Conservation (phyloP, 352 stramenopile genomes). For the Globisporangium recalcitrans region DNA sequence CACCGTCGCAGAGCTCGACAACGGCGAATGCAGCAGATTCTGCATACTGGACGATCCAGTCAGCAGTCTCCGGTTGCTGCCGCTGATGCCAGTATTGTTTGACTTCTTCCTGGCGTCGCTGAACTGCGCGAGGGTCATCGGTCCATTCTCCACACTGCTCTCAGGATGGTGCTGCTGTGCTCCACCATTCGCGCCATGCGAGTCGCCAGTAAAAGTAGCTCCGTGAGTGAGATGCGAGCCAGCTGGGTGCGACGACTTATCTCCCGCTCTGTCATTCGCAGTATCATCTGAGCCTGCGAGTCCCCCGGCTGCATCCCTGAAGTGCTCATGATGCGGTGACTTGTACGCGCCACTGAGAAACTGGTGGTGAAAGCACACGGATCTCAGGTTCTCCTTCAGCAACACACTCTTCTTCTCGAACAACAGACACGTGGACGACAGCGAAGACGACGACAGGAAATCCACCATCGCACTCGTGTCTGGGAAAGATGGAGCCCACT, state of each 20-base stretch:
- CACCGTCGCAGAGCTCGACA: conserved; percentile 10
- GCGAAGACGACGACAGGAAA: conserved; percentile 23
- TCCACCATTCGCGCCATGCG: background rate
- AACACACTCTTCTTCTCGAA: conserved; percentile 37
- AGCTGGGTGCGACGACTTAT: background rate
- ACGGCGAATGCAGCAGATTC: background rate
- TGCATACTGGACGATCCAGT: conserved; percentile 16
- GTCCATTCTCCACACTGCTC: conserved; percentile 15
- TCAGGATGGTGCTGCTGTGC: background rate
- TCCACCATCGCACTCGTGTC: conserved; percentile 32
- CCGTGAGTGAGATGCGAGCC: background rate
- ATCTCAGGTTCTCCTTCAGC: conserved; percentile 25
- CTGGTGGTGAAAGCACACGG: conserved; percentile 27
- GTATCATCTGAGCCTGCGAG: background rate
- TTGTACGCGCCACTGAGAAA: conserved; percentile 19
- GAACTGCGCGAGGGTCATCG: conserved; percentile 34
- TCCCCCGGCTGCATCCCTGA: background rate
- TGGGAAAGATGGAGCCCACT: conserved; percentile 40
- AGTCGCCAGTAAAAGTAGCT: background rate
- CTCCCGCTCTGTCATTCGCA: background rate
- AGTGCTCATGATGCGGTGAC: background rate
- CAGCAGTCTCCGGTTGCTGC: conserved; percentile 11
- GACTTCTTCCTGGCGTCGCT: conserved; percentile 25
- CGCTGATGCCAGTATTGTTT: conserved; percentile 7
- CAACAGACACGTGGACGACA: conserved; percentile 19